Percentiles rank a stretch among this genome's conserved stretches.
phyloP scores from a whole-genome alignment of 2,329 filamentous ascomycete species.

The Coniochaeta ligniaria region DNA sequence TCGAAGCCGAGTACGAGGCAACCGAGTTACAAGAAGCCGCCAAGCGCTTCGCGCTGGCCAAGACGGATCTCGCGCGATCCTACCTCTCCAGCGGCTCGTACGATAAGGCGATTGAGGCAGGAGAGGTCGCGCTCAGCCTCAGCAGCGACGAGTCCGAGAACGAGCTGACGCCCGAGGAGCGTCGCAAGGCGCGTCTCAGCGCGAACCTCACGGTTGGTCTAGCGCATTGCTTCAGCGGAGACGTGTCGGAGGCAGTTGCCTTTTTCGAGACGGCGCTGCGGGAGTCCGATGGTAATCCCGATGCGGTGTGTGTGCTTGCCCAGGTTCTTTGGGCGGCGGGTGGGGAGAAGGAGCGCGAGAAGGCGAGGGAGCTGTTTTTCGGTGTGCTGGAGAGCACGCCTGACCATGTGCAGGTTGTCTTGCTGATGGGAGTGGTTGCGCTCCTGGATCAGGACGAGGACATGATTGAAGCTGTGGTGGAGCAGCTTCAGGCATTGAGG shows the following conservation, averaged over 20 bases:
- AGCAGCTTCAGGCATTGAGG: slow-evolving; percentile 68
- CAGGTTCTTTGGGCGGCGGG: slow-evolving; percentile 93
- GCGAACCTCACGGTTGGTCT: slow-evolving; percentile 81
- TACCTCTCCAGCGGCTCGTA: slow-evolving; percentile 65
- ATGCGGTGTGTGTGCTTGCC: slow-evolving; percentile 79
- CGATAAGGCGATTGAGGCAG: slow-evolving; percentile 66
- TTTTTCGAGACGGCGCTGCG: slow-evolving; percentile 76
- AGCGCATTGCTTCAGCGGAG: slow-evolving; percentile 64
- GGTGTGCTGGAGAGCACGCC: slow-evolving; percentile 68
- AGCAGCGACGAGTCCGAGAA: slow-evolving; percentile 64
- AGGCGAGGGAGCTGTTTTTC: slow-evolving; percentile 74
- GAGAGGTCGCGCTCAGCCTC: slow-evolving; percentile 72
- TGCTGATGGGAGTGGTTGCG: slow-evolving; percentile 78
- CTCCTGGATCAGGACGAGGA: slow-evolving; percentile 74
- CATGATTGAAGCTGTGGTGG: slow-evolving; percentile 69
- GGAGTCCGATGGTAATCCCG: slow-evolving; percentile 69
- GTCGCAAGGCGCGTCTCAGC: slow-evolving; percentile 68
- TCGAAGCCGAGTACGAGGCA: slow-evolving; percentile 78
- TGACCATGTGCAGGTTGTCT: slow-evolving; percentile 70
- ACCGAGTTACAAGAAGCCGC: slow-evolving; percentile 71
- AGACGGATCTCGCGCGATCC: slow-evolving; percentile 79
- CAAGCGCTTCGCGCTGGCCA: slow-evolving; percentile 71
- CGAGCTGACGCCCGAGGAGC: slow-evolving; percentile 56
- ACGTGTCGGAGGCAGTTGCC: slow-evolving; percentile 62
- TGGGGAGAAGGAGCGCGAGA: slow-evolving; percentile 62